phyloP scores from a whole-genome alignment of 768 basidiomycete species.

The Hydnomerulius pinastri region DNA sequence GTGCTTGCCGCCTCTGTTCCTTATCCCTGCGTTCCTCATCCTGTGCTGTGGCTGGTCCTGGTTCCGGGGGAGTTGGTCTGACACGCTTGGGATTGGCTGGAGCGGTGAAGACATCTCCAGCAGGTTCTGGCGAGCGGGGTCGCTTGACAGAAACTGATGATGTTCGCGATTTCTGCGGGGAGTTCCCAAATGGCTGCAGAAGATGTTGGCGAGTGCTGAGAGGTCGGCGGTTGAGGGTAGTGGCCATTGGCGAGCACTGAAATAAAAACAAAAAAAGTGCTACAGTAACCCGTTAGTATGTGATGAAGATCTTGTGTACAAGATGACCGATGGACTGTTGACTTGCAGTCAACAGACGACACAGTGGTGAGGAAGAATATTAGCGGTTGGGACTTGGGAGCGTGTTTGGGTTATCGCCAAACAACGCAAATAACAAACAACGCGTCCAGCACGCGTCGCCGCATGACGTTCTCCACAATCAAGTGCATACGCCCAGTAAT shows the following conservation, averaged over 20 bases:
- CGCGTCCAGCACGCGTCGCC: constrained; percentile 2
- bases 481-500: too few relatives aligned
- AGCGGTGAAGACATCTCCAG: constrained; percentile 28
- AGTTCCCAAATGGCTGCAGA: constrained; percentile 34
- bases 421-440: constrained; percentile 2
- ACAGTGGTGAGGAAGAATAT: neutral
- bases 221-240: constrained; percentile 47
- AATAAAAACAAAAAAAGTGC: neutral
- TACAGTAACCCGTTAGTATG: neutral
- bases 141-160: constrained; percentile 43
- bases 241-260: constrained; percentile 39
- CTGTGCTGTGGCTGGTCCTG: constrained; percentile 20
- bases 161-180: constrained; percentile 38
- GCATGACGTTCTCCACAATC: too few relatives aligned
- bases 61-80: constrained; percentile 34
- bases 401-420: neutral
- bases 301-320: neutral
- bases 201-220: constrained; percentile 44
- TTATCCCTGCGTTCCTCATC: constrained; percentile 45
- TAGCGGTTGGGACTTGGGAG: neutral
- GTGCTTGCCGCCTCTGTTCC: constrained; percentile 50
- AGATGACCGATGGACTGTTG: neutral
- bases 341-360: neutral
- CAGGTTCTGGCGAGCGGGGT: constrained; percentile 52
- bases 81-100: constrained; percentile 45